Base-by-base conservation (phyloP, 2,329 filamentous ascomycete species). In the Pseudopyrenochaeta lycopersici region DNA sequence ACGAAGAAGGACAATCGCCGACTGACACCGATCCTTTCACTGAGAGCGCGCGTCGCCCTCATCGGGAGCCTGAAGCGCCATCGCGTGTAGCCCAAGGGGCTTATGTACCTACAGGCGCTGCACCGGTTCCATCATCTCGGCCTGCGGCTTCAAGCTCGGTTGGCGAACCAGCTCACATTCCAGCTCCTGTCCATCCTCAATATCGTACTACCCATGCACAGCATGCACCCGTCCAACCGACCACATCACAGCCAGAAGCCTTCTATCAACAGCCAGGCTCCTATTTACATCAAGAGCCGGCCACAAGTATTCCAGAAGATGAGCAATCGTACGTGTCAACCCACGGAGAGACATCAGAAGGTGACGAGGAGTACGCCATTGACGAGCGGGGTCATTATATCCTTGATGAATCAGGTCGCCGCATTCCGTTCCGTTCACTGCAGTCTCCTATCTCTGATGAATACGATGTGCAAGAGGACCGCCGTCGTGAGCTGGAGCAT, bases 11-110 rank as follows among this genome's bases (percentile, higher is more conserved):
- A 10, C 75, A 76, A 52, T 83, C 83, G 2, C 83, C 84, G 11
- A 84, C 84, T 2, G 82, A 84, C 49, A 86, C 84, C 0, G 86
- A 90, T 64, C 86, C 86, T 0, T 89, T 88, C 65, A 83, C 82
- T 2, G 86, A 88, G 62, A 71, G 41, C 17, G 48, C 55, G 3
- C 71, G 63, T 5, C 67, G 62, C 43, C 48, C 56, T 15, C 70
- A 60, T 15, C 67, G 69, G 17, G 71, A 75, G 36, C 67, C 70
- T 5, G 69, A 75, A n/a, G 59, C 62, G 2, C 56, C 72, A 44
- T 63, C 68, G 12, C 56, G 46, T 31, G 58, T 76, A 10, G 62
- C 66, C 2, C 71, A 72, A 54, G 73, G 73, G n/a, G 63, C 69
- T 9, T 75, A 75, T 48, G 56, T 71, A 18, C 73, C 73, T 0